Evolutionary conservation across 2,329 filamentous ascomycete species (phyloP).

Genomic region (Sarocladium oryzae): DNA sequence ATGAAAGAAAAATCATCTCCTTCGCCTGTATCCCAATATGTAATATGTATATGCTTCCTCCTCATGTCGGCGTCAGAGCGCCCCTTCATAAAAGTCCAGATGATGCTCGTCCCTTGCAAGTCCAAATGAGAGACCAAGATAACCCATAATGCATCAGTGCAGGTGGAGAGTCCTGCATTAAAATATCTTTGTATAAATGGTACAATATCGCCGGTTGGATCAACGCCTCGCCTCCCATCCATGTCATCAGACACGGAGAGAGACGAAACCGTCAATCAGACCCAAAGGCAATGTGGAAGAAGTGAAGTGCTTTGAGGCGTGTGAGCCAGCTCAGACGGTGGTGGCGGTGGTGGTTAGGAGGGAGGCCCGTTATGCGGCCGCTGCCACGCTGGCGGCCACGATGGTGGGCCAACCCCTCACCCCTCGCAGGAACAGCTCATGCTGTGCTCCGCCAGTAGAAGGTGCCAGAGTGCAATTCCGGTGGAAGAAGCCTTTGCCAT

Average conservation of each 20-base stretch:
- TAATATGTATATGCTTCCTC: background rate
- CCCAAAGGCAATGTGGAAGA: background rate
- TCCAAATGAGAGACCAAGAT: background rate
- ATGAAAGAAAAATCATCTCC: background rate
- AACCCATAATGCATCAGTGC: slow-evolving; percentile 7
- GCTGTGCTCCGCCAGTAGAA: background rate
- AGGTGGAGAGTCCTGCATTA: slow-evolving; percentile 6
- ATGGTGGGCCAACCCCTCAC: background rate
- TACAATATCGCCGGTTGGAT: background rate
- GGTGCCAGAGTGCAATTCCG: slow-evolving; percentile 1
- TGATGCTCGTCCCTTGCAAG: background rate
- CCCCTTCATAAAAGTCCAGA: slow-evolving; percentile 1
- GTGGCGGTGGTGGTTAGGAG: slow-evolving; percentile 6
- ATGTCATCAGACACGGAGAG: background rate
- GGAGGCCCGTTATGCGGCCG: slow-evolving; percentile 9
- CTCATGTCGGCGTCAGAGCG: background rate
- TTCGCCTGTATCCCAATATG: background rate
- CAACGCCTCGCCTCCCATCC: background rate
- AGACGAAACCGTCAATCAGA: background rate
- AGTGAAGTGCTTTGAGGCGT: background rate
- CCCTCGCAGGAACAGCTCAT: background rate
- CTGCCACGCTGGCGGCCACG: slow-evolving; percentile 6
- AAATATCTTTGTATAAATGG: background rate
- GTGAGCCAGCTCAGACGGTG: slow-evolving; percentile 7
- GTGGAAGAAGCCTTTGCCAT: background rate